These are phyloP conservation scores for Akanthomyces uredinophilus DNA, from an alignment of 2,329 filamentous ascomycete genomes.

Conservation along the genomic window DNA sequence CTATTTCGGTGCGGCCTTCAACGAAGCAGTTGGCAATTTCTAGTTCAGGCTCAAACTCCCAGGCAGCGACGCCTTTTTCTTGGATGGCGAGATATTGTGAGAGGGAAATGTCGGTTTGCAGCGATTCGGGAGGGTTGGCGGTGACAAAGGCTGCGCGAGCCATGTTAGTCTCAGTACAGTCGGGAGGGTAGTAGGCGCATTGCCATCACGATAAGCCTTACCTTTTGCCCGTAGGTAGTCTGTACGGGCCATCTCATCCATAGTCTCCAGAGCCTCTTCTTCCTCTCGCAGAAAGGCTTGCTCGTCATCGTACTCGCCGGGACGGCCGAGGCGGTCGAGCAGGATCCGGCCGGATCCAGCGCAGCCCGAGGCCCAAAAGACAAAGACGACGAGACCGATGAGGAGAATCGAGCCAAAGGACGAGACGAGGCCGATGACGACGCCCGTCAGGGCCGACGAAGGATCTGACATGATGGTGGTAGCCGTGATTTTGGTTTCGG, in stretches of 20 bases:
- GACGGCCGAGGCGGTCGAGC: conserved; percentile 85
- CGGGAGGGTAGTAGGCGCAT: background rate
- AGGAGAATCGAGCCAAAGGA: conserved; percentile 88
- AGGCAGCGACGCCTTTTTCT: conserved; percentile 98
- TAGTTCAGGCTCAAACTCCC: conserved; percentile 98
- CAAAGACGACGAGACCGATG: conserved; percentile 81
- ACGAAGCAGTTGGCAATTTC: conserved; percentile 99
- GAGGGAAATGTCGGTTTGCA: conserved; percentile 93
- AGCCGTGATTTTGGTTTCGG: background rate
- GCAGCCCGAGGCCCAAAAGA: conserved; percentile 68
- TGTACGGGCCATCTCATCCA: conserved; percentile 86
- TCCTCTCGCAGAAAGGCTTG: conserved; percentile 91
- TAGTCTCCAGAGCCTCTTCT: conserved; percentile 86
- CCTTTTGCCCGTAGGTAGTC: conserved; percentile 96
- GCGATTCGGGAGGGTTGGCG: conserved; percentile 88
- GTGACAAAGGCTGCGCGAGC: conserved; percentile 72
- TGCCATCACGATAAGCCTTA: conserved; percentile 37
- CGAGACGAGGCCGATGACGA: conserved; percentile 90
- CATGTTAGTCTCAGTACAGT: background rate
- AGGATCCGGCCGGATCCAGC: conserved; percentile 84
- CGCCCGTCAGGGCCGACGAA: conserved; percentile 58
- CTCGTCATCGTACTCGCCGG: conserved; percentile 96
- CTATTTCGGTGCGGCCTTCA: conserved; percentile 91
- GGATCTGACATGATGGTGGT: conserved; percentile 23
- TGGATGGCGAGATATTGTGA: conserved; percentile 98